Evolutionary conservation across 1,284 basidiomycete genomes (phyloP).

Genomic region (Cystobasidium pallidum): DNA sequence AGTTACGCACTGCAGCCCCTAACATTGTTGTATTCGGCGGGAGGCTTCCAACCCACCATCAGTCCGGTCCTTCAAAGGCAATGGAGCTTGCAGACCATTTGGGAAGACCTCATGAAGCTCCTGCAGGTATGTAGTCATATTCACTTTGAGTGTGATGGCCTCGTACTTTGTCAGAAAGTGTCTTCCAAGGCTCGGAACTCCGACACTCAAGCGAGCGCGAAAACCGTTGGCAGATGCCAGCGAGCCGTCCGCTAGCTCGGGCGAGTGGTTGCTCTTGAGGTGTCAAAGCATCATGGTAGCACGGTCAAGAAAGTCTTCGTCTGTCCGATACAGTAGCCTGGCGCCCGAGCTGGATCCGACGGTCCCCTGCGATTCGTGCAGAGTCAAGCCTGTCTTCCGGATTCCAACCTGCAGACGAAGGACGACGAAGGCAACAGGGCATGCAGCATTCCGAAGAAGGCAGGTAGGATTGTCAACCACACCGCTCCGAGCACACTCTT

Average conservation of each 20-base stretch:
- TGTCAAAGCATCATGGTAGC: conserved; percentile 1
- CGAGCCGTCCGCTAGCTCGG: background rate
- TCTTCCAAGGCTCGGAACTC: background rate
- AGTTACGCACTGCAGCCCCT: background rate
- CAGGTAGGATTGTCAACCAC: too few species aligned
- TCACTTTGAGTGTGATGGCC: background rate
- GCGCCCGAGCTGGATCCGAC: background rate
- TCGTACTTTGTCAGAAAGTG: too few species aligned
- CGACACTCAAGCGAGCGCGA: background rate
- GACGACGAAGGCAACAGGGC: too few species aligned
- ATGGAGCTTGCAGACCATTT: conserved; percentile 6
- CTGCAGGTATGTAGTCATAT: conserved; percentile 10
- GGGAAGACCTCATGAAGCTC: conserved; percentile 33
- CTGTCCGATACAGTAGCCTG: background rate
- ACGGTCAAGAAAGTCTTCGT: background rate
- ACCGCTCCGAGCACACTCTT: background rate
- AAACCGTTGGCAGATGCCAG: background rate
- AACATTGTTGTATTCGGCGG: too few species aligned
- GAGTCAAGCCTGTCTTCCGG: background rate
- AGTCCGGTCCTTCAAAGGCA: background rate
- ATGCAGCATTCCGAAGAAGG: too few species aligned
- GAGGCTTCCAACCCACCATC: background rate
- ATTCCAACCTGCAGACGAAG: background rate
- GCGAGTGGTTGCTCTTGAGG: background rate
- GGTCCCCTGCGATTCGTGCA: background rate